phyloP scores from a whole-genome alignment of 169 alveolate genomes.

The Plasmodium cynomolgi region DNA sequence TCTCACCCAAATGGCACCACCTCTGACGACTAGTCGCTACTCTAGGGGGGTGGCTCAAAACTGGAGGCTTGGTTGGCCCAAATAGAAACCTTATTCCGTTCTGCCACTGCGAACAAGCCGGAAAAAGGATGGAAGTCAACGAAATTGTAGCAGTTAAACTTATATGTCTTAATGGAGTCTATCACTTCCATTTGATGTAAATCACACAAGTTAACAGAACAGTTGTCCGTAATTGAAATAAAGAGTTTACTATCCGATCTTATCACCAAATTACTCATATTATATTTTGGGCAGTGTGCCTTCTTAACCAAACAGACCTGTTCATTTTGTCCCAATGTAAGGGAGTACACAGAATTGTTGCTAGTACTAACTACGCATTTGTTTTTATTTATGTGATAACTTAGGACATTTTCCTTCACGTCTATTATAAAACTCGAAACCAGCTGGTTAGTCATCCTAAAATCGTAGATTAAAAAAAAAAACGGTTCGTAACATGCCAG shows the following conservation, averaged over 20 bases:
- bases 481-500: constrained; percentile 26
- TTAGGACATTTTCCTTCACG: constrained; percentile 22
- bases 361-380: constrained; percentile 21
- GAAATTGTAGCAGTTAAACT: constrained; percentile 25
- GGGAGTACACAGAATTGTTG: background rate
- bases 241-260: constrained; percentile 23
- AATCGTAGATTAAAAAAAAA: constrained; percentile 32
- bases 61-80: constrained; percentile 13
- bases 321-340: constrained; percentile 1
- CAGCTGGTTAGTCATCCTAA: background rate
- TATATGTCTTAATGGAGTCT: constrained; percentile 12
- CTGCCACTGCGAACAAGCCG: constrained; percentile 34
- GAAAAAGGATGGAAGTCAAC: constrained; percentile 17
- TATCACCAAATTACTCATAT: constrained; percentile 8
- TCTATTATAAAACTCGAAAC: constrained; percentile 18
- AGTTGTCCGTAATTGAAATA: background rate
- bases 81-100: constrained; percentile 13
- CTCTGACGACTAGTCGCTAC: background rate
- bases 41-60: background rate
- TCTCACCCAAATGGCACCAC: background rate
- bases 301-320: background rate
- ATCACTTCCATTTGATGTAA: background rate
- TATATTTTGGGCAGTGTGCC: background rate
- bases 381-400: constrained; percentile 24
- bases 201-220: constrained; percentile 15